Evolutionary conservation across 345 rosid genomes (phyloP), one percentile per base, ranked within the genome.

Genomic region (Dipteronia sinensis): DNA sequence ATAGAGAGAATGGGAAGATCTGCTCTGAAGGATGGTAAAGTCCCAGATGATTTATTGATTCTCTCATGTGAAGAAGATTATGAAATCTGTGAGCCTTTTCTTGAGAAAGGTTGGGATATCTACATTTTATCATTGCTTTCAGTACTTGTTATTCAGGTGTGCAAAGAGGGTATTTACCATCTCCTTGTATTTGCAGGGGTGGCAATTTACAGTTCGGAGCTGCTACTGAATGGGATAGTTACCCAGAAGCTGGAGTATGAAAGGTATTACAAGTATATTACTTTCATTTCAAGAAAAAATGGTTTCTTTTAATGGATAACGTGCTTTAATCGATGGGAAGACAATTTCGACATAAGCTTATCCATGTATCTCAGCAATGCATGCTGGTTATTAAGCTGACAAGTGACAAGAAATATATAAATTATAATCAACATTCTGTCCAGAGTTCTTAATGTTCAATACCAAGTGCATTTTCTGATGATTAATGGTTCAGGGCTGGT

Each of bases 21-120:
- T 82, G 80, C 85, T 78, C 40, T 90, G 72, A 88, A 82, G 85
- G 93, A 91, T 71, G 91, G 82, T 61, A 87, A 75, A 65, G 61
- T 86, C 49, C 75, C 83, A 19, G 89, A 87, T 68, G 87, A 92
- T 83, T 75, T 95, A 76, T 87, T 95, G 84, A 79, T 95, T 79
- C 68, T 95, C 53, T 95, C 99, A 38, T 90, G 97, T 81, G 97
- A 89, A 81, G 94, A 93, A 79, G 98, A 93, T 83, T 87, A 85
- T 13, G 77, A 67, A 66, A 74, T 80, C 58, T 86, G 91, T 64
- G 76, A 85, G 25, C 94, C 93, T 74, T 91, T 92, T 81, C 93
- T 93, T 51, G 92, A 93, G 83, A 92, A 81, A 91, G 99, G 98
- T 95, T 46, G 31, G 31, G 53, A 56, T 47, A 1, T 58, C 63